Conservation (phyloP, 176 grass and related monocot genomes). For the Alloteropsis semialata region DNA sequence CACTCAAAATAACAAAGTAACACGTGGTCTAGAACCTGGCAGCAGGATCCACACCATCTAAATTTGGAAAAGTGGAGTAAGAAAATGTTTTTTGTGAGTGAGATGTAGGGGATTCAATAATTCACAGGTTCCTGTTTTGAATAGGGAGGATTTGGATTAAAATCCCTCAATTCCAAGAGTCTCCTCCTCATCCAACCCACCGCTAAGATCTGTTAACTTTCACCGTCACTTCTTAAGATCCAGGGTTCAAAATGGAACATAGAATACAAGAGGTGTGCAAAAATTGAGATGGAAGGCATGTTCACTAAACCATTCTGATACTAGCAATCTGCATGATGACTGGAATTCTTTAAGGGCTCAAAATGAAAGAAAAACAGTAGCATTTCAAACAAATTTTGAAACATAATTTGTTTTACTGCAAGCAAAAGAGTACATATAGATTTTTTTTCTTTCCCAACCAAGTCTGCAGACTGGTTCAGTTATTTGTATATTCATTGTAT, state of each 20-base stretch:
- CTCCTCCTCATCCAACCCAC: background rate
- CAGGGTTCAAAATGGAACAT: constrained; percentile 1
- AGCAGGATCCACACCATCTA: background rate
- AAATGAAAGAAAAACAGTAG: background rate
- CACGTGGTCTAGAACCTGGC: background rate
- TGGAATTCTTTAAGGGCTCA: background rate
- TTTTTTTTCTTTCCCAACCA: background rate
- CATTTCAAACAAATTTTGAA: background rate
- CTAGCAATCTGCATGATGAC: background rate
- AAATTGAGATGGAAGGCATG: constrained; percentile 1
- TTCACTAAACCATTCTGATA: constrained; percentile 11
- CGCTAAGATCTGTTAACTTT: background rate
- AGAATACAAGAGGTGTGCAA: background rate
- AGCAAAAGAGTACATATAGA: background rate
- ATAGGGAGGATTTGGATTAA: background rate
- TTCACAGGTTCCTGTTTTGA: background rate
- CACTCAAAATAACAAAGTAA: constrained; percentile 7
- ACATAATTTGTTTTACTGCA: background rate
- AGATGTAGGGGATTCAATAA: background rate
- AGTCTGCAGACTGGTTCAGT: background rate
- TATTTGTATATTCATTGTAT: constrained; percentile 1
- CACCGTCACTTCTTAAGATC: background rate
- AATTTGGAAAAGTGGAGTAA: constrained; percentile 1
- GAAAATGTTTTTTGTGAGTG: background rate
- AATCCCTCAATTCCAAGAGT: background rate